Evolutionary conservation across 2,329 filamentous ascomycete species (phyloP).

Genomic region (Colletotrichum kahawae): DNA sequence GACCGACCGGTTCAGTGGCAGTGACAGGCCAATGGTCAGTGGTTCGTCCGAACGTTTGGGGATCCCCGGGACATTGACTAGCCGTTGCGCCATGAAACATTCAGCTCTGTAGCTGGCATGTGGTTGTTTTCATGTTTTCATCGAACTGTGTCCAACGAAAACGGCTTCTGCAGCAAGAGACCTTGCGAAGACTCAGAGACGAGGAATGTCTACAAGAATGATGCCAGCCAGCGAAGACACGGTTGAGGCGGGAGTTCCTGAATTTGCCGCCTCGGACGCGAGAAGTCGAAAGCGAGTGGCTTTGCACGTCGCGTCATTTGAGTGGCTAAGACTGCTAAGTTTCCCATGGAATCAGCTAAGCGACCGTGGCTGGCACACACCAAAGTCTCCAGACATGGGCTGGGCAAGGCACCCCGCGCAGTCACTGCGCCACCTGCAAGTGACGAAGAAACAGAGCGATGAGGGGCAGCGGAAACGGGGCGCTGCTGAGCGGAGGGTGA

Average conservation of each 20-base stretch:
- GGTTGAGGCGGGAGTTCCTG: not conserved
- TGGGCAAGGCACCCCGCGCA: not conserved
- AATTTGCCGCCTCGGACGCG: not conserved
- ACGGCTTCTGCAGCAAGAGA: not conserved
- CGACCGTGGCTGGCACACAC: constrained; percentile 1
- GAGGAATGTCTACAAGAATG: not conserved
- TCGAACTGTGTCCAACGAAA: not conserved
- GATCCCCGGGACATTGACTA: not conserved
- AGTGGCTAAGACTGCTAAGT: not conserved
- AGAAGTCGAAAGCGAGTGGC: constrained; percentile 4
- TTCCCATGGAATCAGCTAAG: not conserved
- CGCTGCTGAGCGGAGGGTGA: not conserved
- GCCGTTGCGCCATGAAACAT: not conserved
- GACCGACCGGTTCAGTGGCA: not conserved
- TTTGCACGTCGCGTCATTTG: constrained; percentile 3
- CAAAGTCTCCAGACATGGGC: not conserved
- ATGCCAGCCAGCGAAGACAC: not conserved
- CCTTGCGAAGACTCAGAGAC: not conserved
- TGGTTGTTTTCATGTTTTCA: not conserved
- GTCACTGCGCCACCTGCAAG: constrained; percentile 12
- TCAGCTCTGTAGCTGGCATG: not conserved
- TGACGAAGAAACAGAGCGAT: not conserved
- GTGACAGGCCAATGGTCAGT: not conserved
- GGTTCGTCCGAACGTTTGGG: constrained; percentile 1
- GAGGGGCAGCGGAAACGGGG: not conserved